Base-by-base conservation (phyloP, 371 early-diverging fungal genomes). In the Mortierella sp. region DNA sequence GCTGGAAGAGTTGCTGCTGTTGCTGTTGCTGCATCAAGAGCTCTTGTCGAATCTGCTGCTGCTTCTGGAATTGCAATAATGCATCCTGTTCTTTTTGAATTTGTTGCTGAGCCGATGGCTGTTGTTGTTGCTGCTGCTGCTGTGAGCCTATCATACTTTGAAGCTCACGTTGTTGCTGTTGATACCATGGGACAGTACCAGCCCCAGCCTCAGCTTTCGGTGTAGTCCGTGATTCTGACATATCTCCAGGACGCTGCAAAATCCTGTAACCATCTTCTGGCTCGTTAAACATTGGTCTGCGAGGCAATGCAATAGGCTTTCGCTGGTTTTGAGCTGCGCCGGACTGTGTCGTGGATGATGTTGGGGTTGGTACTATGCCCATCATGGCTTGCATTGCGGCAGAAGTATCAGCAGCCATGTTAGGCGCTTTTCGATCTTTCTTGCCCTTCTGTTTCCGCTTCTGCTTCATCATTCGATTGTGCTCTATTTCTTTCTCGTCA, bases 401-500 rank as follows among this genome's bases (percentile, higher is more conserved):
- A n/a, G 70, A 54, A 37, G 69, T 62, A 64, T 77, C 72, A 19
- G 72, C 32, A 15, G 61, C 53, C 72, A 71, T 71, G 12, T 10
- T 22, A 12, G 64, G 68, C 3, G 31, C 49, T 37, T 72, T 77
- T 23, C 72, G 60, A 9, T 73, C 74, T 51, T 68, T 70, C n/a
- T 15, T 32, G 34, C 71, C 80, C 53, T 56, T 65, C 64, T 66
- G 65, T 51, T 72, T 70, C 43, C 65, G 57, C 35, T 75, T 64
- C 31, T 81, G 68, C 71, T 89, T 91, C 35, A 75, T 64, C 70
- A 79, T 72, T 51, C 85, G 68, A 56, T 84, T 89, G 62, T 86
- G 82, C 55, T 86, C 88, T 69, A 82, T 75, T 75, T 96, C 96
- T 69, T 90, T 79, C 72, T 96, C 96, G 77, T 96, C 96, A 77